A percentile compares a stretch with the other conserved stretches of the same genome.
phyloP scores from a whole-genome alignment of 257 asterid genomes.

The Solanum pinnatisectum region DNA sequence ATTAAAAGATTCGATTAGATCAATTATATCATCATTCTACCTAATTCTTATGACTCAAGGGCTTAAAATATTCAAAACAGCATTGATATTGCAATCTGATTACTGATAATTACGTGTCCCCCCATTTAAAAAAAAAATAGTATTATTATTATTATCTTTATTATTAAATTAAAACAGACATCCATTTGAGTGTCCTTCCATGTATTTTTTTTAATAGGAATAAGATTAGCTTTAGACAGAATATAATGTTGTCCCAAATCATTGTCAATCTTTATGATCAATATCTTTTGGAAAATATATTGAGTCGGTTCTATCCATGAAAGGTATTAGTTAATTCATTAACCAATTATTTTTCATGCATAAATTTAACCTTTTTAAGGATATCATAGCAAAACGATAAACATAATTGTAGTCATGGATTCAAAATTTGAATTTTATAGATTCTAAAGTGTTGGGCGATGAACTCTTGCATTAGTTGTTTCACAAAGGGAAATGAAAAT shows the following conservation, averaged over 20 bases:
- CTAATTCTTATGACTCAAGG: background rate
- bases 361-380: background rate
- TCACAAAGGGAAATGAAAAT: background rate
- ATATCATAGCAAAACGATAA: background rate
- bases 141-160: background rate
- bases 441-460: background rate
- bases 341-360: background rate
- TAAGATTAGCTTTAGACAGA: background rate
- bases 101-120: background rate
- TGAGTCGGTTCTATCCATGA: background rate
- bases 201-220: background rate
- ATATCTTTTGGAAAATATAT: background rate
- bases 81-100: background rate
- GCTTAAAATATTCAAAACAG: background rate
- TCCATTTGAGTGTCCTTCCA: background rate
- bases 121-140: no score
- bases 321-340: background rate
- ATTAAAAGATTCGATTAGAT: background rate
- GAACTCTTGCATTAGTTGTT: background rate
- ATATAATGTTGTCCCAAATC: background rate
- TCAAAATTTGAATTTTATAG: background rate
- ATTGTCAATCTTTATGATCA: background rate
- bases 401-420: rapidly evolving
- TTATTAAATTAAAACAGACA: background rate
- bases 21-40: background rate